Conservation (phyloP, 106 monocot genomes). For the Dioscorea alata region DNA sequence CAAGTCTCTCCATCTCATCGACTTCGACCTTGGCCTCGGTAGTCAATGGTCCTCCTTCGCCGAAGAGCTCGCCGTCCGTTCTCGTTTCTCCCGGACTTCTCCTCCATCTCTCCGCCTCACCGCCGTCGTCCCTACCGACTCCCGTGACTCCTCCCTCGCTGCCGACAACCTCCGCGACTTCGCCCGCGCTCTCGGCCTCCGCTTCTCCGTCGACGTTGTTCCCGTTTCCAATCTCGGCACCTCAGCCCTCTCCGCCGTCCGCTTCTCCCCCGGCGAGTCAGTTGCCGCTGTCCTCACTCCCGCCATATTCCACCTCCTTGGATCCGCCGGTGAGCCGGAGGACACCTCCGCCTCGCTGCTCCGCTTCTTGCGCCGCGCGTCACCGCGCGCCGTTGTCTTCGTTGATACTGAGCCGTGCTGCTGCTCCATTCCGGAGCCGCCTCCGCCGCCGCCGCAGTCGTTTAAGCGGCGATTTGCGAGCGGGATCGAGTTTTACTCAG, state of each 20-base stretch:
- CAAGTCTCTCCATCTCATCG: slow-evolving; percentile 58
- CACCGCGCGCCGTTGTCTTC: slow-evolving; percentile 37
- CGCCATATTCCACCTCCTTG: slow-evolving; percentile 8
- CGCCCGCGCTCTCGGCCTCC: slow-evolving; percentile 42
- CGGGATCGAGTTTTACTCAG: slow-evolving; percentile 39
- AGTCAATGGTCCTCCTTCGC: slow-evolving; percentile 94
- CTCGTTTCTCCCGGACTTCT: slow-evolving; percentile 14
- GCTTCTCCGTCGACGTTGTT: slow-evolving; percentile 40
- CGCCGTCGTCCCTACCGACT: slow-evolving; percentile 55
- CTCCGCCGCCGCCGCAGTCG: not conserved
- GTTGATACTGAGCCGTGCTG: slow-evolving; percentile 35
- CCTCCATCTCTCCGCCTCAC: slow-evolving; percentile 60
- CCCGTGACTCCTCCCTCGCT: slow-evolving; percentile 48
- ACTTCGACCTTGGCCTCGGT: slow-evolving; percentile 91
- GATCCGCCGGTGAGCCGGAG: slow-evolving; percentile 3
- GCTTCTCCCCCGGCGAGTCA: slow-evolving; percentile 33
- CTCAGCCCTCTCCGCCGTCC: slow-evolving; percentile 24
- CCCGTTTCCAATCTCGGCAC: slow-evolving; percentile 9
- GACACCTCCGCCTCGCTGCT: slow-evolving; percentile 24
- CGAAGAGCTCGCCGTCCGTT: slow-evolving; percentile 64
- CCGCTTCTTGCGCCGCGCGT: slow-evolving; percentile 32
- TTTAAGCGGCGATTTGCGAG: slow-evolving; percentile 29
- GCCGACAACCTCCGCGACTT: slow-evolving; percentile 77
- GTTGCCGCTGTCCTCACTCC: slow-evolving; percentile 46
- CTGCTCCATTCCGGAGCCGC: not conserved